A percentile compares a stretch with the other conserved stretches of the same genome.
phyloP scores from a whole-genome alignment of 768 basidiomycete species.

The Mycena amicta region DNA sequence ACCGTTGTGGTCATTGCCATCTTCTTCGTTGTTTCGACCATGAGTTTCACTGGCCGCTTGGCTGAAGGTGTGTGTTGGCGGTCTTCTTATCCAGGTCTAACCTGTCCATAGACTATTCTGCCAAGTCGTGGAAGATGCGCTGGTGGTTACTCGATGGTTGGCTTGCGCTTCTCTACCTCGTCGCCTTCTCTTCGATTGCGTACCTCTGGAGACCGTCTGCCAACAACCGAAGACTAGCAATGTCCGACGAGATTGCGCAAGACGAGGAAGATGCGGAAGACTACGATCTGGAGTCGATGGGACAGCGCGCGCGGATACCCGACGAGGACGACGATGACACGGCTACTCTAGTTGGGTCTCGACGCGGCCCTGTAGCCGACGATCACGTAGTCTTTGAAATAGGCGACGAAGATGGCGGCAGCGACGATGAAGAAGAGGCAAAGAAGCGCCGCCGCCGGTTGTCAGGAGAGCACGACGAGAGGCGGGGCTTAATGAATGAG shows the following conservation, averaged over 20 bases:
- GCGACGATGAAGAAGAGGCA: slow-evolving; percentile 63
- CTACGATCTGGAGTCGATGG: slow-evolving; percentile 82
- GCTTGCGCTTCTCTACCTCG: slow-evolving; percentile 85
- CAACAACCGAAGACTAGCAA: slow-evolving; percentile 88
- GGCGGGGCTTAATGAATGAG: slow-evolving; percentile 63
- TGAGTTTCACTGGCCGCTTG: slow-evolving; percentile 88
- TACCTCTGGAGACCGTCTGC: slow-evolving; percentile 94
- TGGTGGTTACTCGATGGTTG: slow-evolving; percentile 99
- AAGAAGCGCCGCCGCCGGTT: slow-evolving; percentile 55
- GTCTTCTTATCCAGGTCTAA: slow-evolving; percentile 1
- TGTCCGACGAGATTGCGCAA: slow-evolving; percentile 96
- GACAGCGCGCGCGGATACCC: slow-evolving; percentile 50
- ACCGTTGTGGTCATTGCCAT: slow-evolving; percentile 80
- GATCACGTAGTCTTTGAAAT: slow-evolving; percentile 89
- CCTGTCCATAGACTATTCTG: slow-evolving; percentile 73
- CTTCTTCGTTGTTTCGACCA: slow-evolving; percentile 91
- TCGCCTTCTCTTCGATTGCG: slow-evolving; percentile 77
- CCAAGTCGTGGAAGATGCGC: slow-evolving; percentile 84
- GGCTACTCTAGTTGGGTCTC: slow-evolving; percentile 69
- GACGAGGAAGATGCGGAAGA: slow-evolving; percentile 93
- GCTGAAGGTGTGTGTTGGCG: slow-evolving; percentile 71
- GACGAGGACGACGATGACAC: slow-evolving; percentile 72
- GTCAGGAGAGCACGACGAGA: slow-evolving; percentile 61
- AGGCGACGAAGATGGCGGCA: slow-evolving; percentile 76
- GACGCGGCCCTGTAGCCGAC: slow-evolving; percentile 52